Evolutionary conservation across 108 stramenopile genomes (phyloP), one percentile per base, ranked within the genome.

Genomic region (Skeletonema costatum): DNA sequence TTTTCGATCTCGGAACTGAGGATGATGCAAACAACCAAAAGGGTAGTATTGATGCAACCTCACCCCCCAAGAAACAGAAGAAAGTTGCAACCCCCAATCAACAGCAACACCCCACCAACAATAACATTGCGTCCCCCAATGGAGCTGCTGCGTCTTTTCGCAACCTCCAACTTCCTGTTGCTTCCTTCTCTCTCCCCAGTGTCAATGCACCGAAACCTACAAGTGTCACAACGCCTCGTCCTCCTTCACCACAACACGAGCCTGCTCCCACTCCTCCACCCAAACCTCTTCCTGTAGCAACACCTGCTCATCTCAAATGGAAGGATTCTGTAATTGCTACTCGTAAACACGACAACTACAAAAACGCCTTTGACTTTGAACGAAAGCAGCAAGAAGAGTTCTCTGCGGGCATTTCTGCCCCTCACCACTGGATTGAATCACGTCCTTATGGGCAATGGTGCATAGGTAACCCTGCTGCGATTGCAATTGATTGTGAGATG

Each of bases 401-500:
- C 60, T 46, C 53, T 14, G 36, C 19, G 44, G 85, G 83, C 30
- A 46, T 84, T 30, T 68, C 65, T 53, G 33, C 70, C 21, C 36
- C 71, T 13, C 46, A 68, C 11, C 76, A 75, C 3, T 96, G 96
- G 96, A 84, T 94, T 64, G 84, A 83, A 66, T 70, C 95, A 14
- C 87, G 85, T 35, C 90, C 92, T 11, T 96, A 83, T 79, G 97
- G 91, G 12, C 25, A 42, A 5, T 89, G 89, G 90, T 95, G 93
- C 78, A 77, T 58, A 31, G 69, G 64, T 51, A 93, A 94, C 51
- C 96, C 98, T 11, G 91, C 93, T 59, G 92, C 90, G 17, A 86
- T 99, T 60, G 99, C 99, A 36, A 92, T 99, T 61, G 99, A 98
- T 77, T 99, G 99, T 74, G 99, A 99, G 85, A 99, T 99, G 99